phyloP scores from a whole-genome alignment of 768 basidiomycete species.

The Trametes villosa region DNA sequence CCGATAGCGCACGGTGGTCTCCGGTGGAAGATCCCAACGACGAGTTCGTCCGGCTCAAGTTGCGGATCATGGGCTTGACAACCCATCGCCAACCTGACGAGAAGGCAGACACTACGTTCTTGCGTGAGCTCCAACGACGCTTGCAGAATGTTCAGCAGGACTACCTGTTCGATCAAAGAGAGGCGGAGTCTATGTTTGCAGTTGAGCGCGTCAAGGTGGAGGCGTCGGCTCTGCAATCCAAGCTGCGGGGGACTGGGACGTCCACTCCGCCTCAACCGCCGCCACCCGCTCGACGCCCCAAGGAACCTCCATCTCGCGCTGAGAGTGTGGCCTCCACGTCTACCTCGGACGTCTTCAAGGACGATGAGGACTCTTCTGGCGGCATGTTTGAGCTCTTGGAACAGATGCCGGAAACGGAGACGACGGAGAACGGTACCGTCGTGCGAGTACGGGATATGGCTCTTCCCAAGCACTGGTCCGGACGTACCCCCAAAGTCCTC shows the following conservation, averaged over 20 bases:
- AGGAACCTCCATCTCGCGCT: constrained; percentile 19
- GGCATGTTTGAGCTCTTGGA: constrained; percentile 81
- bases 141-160: constrained; percentile 53
- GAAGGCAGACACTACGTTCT: constrained; percentile 33
- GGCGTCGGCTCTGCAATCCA: constrained; percentile 46
- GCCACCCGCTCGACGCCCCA: constrained; percentile 4
- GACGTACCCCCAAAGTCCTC: constrained; percentile 76
- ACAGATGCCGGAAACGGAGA: constrained; percentile 57
- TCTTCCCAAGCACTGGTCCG: constrained; percentile 82
- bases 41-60: constrained; percentile 65
- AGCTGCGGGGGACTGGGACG: constrained; percentile 37
- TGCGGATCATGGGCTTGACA: constrained; percentile 56
- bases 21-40: constrained; percentile 53
- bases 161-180: constrained; percentile 73
- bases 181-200: constrained; percentile 63
- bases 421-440: constrained; percentile 56
- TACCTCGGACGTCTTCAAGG: constrained; percentile 54
- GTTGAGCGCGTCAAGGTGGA: constrained; percentile 57
- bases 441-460: constrained; percentile 71
- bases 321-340: constrained; percentile 7
- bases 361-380: constrained; percentile 48
- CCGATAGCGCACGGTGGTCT: constrained; percentile 16
- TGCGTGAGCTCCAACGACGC: constrained; percentile 48
- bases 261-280: neutral
- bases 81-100: constrained; percentile 35